phyloP scores from a whole-genome alignment of 768 basidiomycete species.

The Mycena haematopus region DNA sequence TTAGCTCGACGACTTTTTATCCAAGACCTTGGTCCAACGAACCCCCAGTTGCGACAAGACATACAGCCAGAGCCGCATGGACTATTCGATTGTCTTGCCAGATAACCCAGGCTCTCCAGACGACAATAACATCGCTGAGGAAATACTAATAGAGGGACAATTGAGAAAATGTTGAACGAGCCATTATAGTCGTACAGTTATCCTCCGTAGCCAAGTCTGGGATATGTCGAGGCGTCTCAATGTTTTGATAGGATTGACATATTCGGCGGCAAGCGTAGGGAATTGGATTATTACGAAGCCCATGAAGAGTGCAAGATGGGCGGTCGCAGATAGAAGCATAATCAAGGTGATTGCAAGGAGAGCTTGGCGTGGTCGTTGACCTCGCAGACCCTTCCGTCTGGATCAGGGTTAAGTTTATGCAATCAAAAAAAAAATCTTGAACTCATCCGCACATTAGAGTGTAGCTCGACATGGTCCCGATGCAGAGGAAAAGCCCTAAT shows the following conservation, averaged over 20 bases:
- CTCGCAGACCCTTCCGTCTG: slow-evolving; percentile 22
- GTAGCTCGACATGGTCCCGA: slow-evolving; percentile 19
- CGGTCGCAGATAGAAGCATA: slow-evolving; percentile 23
- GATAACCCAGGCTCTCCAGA: slow-evolving; percentile 31
- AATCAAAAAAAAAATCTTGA: background rate
- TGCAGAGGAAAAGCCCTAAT: slow-evolving; percentile 15
- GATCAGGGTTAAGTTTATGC: background rate
- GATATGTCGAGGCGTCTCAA: slow-evolving; percentile 14
- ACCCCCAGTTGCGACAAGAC: slow-evolving; percentile 27
- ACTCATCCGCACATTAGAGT: slow-evolving; percentile 19
- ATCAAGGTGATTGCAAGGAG: slow-evolving; percentile 15
- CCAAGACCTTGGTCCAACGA: background rate
- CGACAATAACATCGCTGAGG: slow-evolving; percentile 30
- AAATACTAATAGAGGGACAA: slow-evolving; percentile 20
- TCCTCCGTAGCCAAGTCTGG: slow-evolving; percentile 19
- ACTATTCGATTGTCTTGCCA: slow-evolving; percentile 26
- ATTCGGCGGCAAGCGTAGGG: slow-evolving; percentile 20
- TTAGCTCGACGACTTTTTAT: background rate
- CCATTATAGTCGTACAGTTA: slow-evolving; percentile 5
- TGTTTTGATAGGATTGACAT: slow-evolving; percentile 13
- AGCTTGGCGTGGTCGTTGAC: slow-evolving; percentile 18
- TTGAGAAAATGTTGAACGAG: background rate
- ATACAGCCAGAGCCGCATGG: slow-evolving; percentile 23
- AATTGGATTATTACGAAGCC: slow-evolving; percentile 18
- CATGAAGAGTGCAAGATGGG: slow-evolving; percentile 23